phyloP scores from a whole-genome alignment of 306 rosid species.

The Fragaria iinumae region DNA sequence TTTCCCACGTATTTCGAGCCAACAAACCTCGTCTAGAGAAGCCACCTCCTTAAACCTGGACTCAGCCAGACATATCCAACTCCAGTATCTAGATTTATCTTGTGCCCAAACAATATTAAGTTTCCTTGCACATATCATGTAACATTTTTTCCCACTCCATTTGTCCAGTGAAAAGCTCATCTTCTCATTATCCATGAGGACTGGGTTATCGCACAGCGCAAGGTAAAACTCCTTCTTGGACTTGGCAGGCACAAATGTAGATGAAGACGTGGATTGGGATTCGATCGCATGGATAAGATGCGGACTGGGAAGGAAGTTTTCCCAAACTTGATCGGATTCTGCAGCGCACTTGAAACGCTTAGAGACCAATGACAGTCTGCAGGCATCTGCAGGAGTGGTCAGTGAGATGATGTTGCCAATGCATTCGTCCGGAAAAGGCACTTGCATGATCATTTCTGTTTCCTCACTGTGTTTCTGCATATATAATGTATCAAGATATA shows the following conservation, averaged over 20 bases:
- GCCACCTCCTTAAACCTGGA: constrained; percentile 60
- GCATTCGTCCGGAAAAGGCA: too few relatives aligned
- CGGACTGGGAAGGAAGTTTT: constrained; percentile 47
- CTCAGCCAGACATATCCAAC: constrained; percentile 40
- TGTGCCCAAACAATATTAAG: constrained; percentile 53
- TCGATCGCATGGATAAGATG: constrained; percentile 25
- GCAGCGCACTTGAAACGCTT: constrained; percentile 47
- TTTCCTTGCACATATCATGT: constrained; percentile 52
- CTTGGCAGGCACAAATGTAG: not conserved
- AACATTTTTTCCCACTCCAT: constrained; percentile 56
- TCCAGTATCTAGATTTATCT: constrained; percentile 52
- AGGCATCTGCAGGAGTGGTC: constrained; percentile 61
- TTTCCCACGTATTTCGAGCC: constrained; percentile 65
- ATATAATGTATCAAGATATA: too few relatives aligned
- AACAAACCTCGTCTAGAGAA: constrained; percentile 46
- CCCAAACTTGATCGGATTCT: constrained; percentile 67
- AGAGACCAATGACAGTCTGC: constrained; percentile 47
- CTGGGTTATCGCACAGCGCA: constrained; percentile 41
- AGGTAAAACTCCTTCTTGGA: constrained; percentile 47
- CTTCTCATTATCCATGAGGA: constrained; percentile 50
- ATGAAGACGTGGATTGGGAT: constrained; percentile 3
- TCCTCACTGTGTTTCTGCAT: too few relatives aligned
- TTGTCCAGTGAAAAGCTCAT: constrained; percentile 54
- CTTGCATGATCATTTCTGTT: too few relatives aligned
- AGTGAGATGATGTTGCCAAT: constrained; percentile 30